These are phyloP conservation scores for Purpureocillium lavendulum DNA, from an alignment of 2,329 filamentous ascomycete genomes.

Conservation along the genomic window DNA sequence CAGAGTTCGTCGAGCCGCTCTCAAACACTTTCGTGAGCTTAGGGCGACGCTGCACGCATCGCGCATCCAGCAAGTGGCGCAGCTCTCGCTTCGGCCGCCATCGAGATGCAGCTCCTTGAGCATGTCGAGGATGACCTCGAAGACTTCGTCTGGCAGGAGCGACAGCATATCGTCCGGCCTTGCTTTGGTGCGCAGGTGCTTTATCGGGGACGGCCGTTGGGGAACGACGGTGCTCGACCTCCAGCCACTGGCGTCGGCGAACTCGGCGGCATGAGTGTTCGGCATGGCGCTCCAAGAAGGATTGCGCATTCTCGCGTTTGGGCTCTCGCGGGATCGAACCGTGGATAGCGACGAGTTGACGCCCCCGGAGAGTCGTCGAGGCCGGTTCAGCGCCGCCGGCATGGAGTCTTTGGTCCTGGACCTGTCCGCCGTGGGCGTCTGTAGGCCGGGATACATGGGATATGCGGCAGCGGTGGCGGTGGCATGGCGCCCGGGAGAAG, in stretches of 20 bases:
- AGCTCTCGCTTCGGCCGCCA: slow-evolving; percentile 40
- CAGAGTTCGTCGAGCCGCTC: slow-evolving; percentile 40
- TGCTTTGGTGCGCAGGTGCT: slow-evolving; percentile 5
- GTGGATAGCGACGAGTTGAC: background rate
- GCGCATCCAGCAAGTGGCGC: slow-evolving; percentile 58
- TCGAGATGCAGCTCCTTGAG: slow-evolving; percentile 44
- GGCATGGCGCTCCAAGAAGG: slow-evolving; percentile 27
- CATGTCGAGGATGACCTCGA: slow-evolving; percentile 46
- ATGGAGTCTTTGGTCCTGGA: slow-evolving; percentile 12
- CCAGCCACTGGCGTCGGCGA: slow-evolving; percentile 21
- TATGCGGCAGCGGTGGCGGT: slow-evolving; percentile 13
- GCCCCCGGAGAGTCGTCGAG: slow-evolving; percentile 24
- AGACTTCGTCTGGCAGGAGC: slow-evolving; percentile 49
- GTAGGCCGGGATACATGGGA: slow-evolving; percentile 22
- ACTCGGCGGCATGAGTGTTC: slow-evolving; percentile 24
- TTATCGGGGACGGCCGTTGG: slow-evolving; percentile 4
- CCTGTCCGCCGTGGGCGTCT: slow-evolving; percentile 15
- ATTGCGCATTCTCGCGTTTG: slow-evolving; percentile 15
- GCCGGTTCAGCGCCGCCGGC: slow-evolving; percentile 22
- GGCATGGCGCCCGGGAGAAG: slow-evolving; percentile 7
- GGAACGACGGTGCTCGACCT: slow-evolving; percentile 5
- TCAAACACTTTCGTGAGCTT: slow-evolving; percentile 42
- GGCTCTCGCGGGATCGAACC: slow-evolving; percentile 13
- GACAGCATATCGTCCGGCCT: slow-evolving; percentile 43
- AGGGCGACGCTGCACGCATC: slow-evolving; percentile 45